Base-by-base conservation (phyloP, 1,139 yeast genomes). In the Kluyveromyces sp. region DNA sequence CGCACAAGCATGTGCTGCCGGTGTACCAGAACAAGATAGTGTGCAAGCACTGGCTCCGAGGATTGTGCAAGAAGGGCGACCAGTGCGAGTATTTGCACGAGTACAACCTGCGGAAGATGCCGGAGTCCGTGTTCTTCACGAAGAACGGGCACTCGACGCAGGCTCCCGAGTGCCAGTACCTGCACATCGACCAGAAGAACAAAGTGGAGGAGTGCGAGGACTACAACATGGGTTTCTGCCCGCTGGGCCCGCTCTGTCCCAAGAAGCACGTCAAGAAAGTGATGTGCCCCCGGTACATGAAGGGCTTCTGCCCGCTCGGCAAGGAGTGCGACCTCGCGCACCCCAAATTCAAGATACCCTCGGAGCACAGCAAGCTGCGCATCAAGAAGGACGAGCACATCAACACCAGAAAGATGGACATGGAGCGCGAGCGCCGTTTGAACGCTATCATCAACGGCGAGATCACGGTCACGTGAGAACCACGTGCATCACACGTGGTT, bases 11-110 rank as follows among this genome's bases (percentile, higher is more conserved):
- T 66, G 87, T 87, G 1, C 73, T 86, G 18, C 80, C 94, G 34
- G 80, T 81, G 66, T 87, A 82, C 64, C 76, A 77, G 53, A 87
- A 88, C 64, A 89, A 88, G 67, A 80, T 82, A 44, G 98, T 92
- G 15, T 92, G 98, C 63, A 92, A 94, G 72, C 97, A 92, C 70
- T 92, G 99, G 99, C 76, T 94, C 40, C 76, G 97, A 54, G 98
- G 98, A 0, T 74, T 94, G 32, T 94, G 99, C 66, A 94, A 94
- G 67, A 92, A 89, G 69, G 95, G 94, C 44, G 96, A 89, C 55
- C 89, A 85, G 51, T 94, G 98, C 66, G 99, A 94, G 67, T 94
- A 87, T 58, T 67, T 94, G 41, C 99, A 94, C 65, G 99, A 94
- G 59, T 92, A 89, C 61, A 92, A 92, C 60, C 68, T 92, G 55